These are phyloP conservation scores for Didymosphaeria variabile DNA, from an alignment of 2,329 filamentous ascomycete genomes.

Conservation along the genomic window DNA sequence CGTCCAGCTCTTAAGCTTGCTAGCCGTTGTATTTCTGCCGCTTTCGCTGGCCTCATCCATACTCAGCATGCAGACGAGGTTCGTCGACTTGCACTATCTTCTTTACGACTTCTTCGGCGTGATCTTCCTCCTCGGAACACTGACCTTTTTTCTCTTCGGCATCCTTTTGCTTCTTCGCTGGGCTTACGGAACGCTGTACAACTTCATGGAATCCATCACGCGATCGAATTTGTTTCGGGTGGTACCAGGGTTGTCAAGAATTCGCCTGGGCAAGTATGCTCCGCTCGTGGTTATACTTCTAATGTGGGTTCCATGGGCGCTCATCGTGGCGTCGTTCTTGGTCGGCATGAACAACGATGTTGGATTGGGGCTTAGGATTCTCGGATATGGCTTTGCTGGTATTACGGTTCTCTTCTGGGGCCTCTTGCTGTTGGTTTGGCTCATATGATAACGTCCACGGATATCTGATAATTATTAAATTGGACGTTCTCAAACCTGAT, in stretches of 20 bases:
- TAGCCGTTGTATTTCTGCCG: constrained; percentile 13
- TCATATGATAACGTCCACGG: too few species aligned
- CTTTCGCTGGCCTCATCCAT: constrained; percentile 9
- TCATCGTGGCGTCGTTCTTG: constrained; percentile 13
- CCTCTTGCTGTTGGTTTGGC: too few species aligned
- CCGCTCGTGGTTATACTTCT: neutral
- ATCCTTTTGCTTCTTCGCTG: neutral
- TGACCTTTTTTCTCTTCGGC: constrained; percentile 5
- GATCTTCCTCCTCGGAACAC: constrained; percentile 9
- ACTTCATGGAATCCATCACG: neutral
- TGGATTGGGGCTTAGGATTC: constrained; percentile 14
- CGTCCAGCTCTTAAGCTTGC: constrained; percentile 3
- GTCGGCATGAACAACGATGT: constrained; percentile 20
- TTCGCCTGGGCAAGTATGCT: neutral
- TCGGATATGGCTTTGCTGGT: constrained; percentile 11
- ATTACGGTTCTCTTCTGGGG: neutral
- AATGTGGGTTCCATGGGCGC: neutral
- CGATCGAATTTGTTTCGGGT: neutral
- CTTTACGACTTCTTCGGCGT: constrained; percentile 22
- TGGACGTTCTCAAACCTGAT: too few species aligned
- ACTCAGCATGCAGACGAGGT: constrained; percentile 16
- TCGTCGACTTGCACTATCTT: constrained; percentile 12
- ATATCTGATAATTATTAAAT: too few species aligned
- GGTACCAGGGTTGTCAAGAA: neutral
- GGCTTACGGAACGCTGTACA: neutral